Conservation (phyloP, 139 green algal species). For the Microglena sp. region DNA sequence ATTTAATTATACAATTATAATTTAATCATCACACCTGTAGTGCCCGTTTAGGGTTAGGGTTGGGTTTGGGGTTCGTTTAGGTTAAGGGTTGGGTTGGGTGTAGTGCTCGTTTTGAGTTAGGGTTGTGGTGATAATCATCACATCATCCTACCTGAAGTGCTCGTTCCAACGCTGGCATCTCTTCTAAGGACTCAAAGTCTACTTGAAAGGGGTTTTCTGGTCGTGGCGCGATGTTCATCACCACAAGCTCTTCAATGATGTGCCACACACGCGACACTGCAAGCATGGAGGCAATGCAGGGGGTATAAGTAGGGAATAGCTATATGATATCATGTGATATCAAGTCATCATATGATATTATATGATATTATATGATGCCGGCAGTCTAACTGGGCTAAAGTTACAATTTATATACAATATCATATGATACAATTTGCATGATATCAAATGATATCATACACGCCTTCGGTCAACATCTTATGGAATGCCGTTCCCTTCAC, state of each 20-base stretch:
- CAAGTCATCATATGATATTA: not conserved
- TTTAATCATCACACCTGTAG: too few relatives aligned
- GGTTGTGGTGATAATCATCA: too few relatives aligned
- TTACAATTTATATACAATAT: not conserved
- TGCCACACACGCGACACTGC: conserved; percentile 44
- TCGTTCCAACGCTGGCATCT: conserved; percentile 46
- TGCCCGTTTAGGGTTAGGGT: too few relatives aligned
- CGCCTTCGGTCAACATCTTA: not conserved
- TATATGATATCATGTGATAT: too few relatives aligned
- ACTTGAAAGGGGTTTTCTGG: conserved; percentile 46
- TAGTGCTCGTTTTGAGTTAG: too few relatives aligned
- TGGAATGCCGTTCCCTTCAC: not conserved
- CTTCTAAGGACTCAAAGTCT: conserved; percentile 38
- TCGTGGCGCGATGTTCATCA: conserved; percentile 33
- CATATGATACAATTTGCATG: not conserved
- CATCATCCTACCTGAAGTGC: conserved; percentile 46
- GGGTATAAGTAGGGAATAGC: too few relatives aligned
- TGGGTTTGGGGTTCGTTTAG: too few relatives aligned
- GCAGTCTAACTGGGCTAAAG: not conserved
- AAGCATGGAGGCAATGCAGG: not conserved
- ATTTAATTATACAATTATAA: too few relatives aligned
- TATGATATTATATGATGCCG: not conserved
- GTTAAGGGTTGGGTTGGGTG: too few relatives aligned
- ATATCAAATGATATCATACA: not conserved
- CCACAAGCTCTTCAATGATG: conserved; percentile 51